Percentiles rank a stretch among this genome's conserved stretches.
Evolutionary conservation across 176 grass and related monocot genomes (phyloP).

Genomic region (Musa acuminata): DNA sequence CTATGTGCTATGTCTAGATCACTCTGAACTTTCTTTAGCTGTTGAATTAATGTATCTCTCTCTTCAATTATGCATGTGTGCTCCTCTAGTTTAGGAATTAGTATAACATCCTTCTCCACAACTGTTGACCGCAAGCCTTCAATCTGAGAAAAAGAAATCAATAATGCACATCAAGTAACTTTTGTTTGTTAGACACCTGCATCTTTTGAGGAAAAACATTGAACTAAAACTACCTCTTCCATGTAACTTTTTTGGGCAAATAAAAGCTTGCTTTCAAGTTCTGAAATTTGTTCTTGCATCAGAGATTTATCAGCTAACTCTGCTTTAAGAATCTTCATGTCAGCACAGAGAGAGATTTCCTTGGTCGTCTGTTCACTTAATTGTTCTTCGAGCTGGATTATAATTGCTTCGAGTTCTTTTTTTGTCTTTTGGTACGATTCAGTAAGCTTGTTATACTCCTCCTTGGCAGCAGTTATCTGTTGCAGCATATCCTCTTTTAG

Average conservation of each 20-base stretch:
- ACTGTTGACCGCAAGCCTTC: conserved; percentile 54
- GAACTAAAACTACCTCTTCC: conserved; percentile 53
- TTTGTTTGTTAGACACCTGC: neutral
- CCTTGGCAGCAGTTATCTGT: conserved; percentile 39
- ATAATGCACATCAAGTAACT: neutral
- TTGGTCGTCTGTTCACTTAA: conserved; percentile 26
- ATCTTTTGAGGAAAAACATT: conserved; percentile 3
- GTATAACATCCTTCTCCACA: conserved; percentile 57
- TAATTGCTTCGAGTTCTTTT: conserved; percentile 52
- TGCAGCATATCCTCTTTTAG: conserved; percentile 14
- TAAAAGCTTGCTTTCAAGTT: conserved; percentile 63
- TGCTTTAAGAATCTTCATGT: conserved; percentile 16
- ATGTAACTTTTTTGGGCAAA: conserved; percentile 68
- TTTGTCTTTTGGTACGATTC: conserved; percentile 51
- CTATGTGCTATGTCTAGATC: conserved; percentile 60
- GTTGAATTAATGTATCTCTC: conserved; percentile 42
- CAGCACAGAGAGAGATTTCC: conserved; percentile 1
- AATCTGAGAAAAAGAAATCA: conserved; percentile 40
- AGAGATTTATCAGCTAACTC: conserved; percentile 46
- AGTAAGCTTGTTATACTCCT: conserved; percentile 55
- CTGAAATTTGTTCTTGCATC: conserved; percentile 65
- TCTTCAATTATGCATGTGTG: conserved; percentile 41
- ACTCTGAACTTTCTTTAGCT: conserved; percentile 51
- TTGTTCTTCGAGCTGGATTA: conserved; percentile 63
- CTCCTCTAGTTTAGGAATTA: conserved; percentile 52